A percentile compares a stretch with the other conserved stretches of the same genome.
Conservation (phyloP, 2,329 filamentous ascomycete species). For the Ophiocordyceps camponoti-floridani region DNA sequence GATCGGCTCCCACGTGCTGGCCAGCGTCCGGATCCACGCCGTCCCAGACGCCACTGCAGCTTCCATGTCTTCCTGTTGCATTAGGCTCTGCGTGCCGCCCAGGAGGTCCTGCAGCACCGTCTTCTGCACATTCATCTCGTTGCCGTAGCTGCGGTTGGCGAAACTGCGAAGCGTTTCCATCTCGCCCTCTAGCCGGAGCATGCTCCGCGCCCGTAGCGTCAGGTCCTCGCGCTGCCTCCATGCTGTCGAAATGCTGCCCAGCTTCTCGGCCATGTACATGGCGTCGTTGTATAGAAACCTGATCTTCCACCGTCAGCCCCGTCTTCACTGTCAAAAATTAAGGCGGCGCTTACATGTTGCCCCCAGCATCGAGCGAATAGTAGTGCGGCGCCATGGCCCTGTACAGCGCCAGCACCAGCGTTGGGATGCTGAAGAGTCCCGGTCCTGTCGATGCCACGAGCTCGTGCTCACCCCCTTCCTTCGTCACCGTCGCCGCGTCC, state of each 20-base stretch:
- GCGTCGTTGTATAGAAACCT: conserved; percentile 53
- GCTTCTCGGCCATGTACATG: conserved; percentile 40
- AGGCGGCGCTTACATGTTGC: conserved; percentile 40
- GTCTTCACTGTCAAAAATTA: no score
- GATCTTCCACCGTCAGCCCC: background rate
- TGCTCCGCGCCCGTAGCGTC: conserved; percentile 26
- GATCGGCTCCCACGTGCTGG: conserved; percentile 37
- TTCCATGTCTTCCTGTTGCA: conserved; percentile 37
- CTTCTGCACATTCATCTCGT: conserved; percentile 42
- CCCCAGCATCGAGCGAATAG: conserved; percentile 43
- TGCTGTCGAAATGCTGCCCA: conserved; percentile 26
- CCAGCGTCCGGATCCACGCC: conserved; percentile 32
- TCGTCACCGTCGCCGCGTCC: conserved; percentile 43
- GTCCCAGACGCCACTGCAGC: conserved; percentile 34
- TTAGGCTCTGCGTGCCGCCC: conserved; percentile 39
- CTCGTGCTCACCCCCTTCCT: conserved; percentile 27
- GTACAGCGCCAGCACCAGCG: conserved; percentile 60
- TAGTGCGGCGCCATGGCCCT: conserved; percentile 59
- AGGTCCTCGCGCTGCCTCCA: conserved; percentile 39
- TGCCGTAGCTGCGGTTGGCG: conserved; percentile 41
- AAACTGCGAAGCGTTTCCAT: conserved; percentile 40
- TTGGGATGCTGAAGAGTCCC: conserved; percentile 55
- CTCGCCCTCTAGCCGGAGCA: conserved; percentile 42
- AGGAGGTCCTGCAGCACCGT: conserved; percentile 43
- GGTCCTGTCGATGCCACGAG: conserved; percentile 49